These are phyloP conservation scores for Juglanconis sp. DNA, from an alignment of 2,329 filamentous ascomycete genomes.

Conservation along the genomic window DNA sequence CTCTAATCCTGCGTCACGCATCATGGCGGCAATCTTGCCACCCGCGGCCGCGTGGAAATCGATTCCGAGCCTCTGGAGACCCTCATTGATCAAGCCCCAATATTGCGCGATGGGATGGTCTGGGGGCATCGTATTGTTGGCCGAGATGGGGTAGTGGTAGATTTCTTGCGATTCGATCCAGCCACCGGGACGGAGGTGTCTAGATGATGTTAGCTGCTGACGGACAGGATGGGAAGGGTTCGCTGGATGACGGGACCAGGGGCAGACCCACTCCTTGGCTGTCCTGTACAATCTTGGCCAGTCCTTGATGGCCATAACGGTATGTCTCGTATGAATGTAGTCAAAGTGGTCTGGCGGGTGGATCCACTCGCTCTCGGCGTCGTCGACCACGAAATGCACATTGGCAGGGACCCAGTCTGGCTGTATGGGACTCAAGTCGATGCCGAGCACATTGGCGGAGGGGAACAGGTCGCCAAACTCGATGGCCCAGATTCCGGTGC, in stretches of 20 bases:
- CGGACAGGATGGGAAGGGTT: no score
- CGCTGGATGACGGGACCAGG: background rate
- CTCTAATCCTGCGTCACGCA: slow-evolving; percentile 41
- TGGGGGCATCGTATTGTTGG: slow-evolving; percentile 41
- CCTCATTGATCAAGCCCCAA: slow-evolving; percentile 25
- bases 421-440: slow-evolving; percentile 45
- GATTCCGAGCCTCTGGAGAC: slow-evolving; percentile 35
- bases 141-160: slow-evolving; percentile 37
- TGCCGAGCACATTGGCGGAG: slow-evolving; percentile 37
- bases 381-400: slow-evolving; percentile 60
- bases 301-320: slow-evolving; percentile 53
- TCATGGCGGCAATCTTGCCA: slow-evolving; percentile 30
- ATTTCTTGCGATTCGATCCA: slow-evolving; percentile 52
- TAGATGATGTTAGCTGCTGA: slow-evolving; percentile 19
- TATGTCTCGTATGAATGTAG: slow-evolving; percentile 57
- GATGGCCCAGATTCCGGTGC: slow-evolving; percentile 59
- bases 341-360: slow-evolving; percentile 54
- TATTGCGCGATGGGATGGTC: slow-evolving; percentile 36
- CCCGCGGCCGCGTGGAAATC: slow-evolving; percentile 32
- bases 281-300: slow-evolving; percentile 49
- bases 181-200: slow-evolving; percentile 43
- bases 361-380: slow-evolving; percentile 55
- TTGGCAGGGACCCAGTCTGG: slow-evolving; percentile 54
- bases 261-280: slow-evolving; percentile 41
- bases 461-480: slow-evolving; percentile 46